These are phyloP conservation scores for Jacaranda mimosifolia DNA, from an alignment of 257 asterid genomes.

Conservation along the genomic window DNA sequence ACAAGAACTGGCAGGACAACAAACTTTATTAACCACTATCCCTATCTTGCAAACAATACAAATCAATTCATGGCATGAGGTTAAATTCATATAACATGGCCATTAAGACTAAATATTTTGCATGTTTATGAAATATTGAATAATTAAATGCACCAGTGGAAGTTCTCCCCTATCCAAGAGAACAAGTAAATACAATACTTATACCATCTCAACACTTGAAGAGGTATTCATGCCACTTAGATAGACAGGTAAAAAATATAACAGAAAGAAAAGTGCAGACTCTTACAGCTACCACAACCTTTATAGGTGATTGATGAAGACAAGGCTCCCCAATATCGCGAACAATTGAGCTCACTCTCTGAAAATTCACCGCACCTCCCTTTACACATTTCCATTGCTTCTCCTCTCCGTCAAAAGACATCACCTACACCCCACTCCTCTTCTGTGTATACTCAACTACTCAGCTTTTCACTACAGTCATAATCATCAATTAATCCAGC, in stretches of 20 bases:
- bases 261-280: slow-evolving; percentile 38
- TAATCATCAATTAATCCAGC: slow-evolving; percentile 28
- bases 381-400: slow-evolving; percentile 94
- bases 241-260: background rate
- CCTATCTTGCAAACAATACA: slow-evolving; percentile 13
- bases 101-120: background rate
- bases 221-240: slow-evolving; percentile 3
- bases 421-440: slow-evolving; percentile 50
- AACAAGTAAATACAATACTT: background rate
- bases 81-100: background rate
- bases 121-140: background rate
- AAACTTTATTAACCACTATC: background rate
- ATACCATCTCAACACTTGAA: background rate
- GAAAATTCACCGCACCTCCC: slow-evolving; percentile 75
- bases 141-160: background rate
- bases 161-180: slow-evolving; percentile 10
- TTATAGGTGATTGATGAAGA: slow-evolving; percentile 84
- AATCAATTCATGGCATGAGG: background rate
- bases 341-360: slow-evolving; percentile 83
- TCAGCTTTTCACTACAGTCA: slow-evolving; percentile 38
- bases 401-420: slow-evolving; percentile 81
- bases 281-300: slow-evolving; percentile 81
- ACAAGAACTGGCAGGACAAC: slow-evolving; percentile 1
- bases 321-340: slow-evolving; percentile 98
- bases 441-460: slow-evolving; percentile 23